Evolutionary conservation across 495 filamentous ascomycete species (phyloP).

Genomic region (Podospora appendiculata): DNA sequence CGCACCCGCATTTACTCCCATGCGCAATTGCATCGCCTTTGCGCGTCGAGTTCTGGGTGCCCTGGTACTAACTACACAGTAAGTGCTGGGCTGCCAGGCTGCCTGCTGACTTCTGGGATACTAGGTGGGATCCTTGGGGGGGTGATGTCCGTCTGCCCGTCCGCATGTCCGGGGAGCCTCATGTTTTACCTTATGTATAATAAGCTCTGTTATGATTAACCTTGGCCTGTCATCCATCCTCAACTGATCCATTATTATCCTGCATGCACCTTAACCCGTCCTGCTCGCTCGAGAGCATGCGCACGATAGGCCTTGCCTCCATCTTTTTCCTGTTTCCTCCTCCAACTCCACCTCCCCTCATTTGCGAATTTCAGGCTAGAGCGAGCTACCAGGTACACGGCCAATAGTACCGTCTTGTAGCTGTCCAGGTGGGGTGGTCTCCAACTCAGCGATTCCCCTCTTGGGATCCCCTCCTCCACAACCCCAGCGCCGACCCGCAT

Average conservation of each 20-base stretch:
- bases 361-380: constrained; percentile 13
- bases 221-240: not conserved
- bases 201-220: not conserved
- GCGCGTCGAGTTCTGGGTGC: no score
- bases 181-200: not conserved
- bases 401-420: constrained; percentile 2
- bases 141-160: not conserved
- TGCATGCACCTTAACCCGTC: no score
- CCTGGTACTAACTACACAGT: no score
- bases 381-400: not conserved
- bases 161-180: not conserved
- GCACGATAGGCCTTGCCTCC: not conserved
- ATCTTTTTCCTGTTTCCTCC: not conserved
- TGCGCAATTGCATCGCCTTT: no score
- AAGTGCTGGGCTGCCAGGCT: no score
- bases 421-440: not conserved
- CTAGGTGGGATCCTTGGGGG: not conserved
- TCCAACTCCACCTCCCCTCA: constrained; percentile 2
- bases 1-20: not conserved
- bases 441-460: not conserved
- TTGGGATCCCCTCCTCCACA: not conserved
- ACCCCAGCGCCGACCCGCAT: constrained; percentile 5
- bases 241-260: no score
- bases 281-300: not conserved
- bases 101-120: no score